These are phyloP conservation scores for Kentomonas sorsogonicus DNA, from an alignment of 208 protist genomes.

Conservation along the genomic window DNA sequence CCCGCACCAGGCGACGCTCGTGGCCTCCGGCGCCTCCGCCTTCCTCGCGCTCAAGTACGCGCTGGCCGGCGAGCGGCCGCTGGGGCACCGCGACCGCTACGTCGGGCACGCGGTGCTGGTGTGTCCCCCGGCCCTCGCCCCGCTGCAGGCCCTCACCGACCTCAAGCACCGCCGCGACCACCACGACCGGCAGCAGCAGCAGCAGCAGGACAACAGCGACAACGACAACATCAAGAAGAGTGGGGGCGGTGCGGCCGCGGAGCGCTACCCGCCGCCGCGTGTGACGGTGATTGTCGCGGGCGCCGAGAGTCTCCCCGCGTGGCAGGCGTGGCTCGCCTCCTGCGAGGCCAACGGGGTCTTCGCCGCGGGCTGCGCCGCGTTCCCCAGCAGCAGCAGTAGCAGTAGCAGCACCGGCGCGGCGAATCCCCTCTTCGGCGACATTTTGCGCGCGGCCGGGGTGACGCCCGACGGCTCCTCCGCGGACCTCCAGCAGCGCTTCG, in stretches of 20 bases:
- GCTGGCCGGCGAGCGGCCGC: conserved; percentile 60
- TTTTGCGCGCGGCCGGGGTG: conserved; percentile 29
- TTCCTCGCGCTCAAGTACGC: conserved; percentile 64
- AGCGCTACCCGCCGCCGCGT: not conserved
- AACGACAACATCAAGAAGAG: too few relatives aligned
- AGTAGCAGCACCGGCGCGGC: too few relatives aligned
- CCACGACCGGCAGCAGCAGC: conserved; percentile 20
- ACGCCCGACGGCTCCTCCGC: conserved; percentile 43
- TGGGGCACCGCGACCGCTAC: conserved; percentile 66
- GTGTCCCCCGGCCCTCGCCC: conserved; percentile 27
- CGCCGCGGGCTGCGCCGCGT: too few relatives aligned
- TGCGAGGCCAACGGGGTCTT: not conserved
- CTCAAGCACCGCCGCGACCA: conserved; percentile 15
- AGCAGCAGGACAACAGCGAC: conserved; percentile 5
- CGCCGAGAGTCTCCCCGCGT: not conserved
- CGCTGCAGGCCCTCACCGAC: conserved; percentile 21
- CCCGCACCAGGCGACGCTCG: conserved; percentile 60
- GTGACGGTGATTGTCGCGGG: conserved; percentile 3
- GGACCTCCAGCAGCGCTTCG: conserved; percentile 35
- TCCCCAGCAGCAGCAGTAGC: too few relatives aligned
- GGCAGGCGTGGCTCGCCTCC: conserved; percentile 14
- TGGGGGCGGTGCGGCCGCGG: not conserved
- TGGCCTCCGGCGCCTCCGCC: conserved; percentile 61
- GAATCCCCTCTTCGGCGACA: conserved; percentile 41
- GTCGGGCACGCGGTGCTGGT: conserved; percentile 54